phyloP scores from a whole-genome alignment of 805 yeast species.

The Suhomyces vadensis region DNA sequence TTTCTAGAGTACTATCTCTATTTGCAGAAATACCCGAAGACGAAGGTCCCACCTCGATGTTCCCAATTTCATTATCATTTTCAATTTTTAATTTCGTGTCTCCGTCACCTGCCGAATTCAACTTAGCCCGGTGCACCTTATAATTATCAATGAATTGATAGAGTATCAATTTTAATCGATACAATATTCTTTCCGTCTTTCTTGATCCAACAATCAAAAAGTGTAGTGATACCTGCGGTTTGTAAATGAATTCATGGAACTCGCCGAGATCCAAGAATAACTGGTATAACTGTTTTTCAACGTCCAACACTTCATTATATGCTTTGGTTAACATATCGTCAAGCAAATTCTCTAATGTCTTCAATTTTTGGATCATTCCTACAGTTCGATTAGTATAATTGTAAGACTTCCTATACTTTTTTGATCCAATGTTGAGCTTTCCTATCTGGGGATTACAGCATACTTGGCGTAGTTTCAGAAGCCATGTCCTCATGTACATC shows the following conservation, averaged over 20 bases:
- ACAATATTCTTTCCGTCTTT: constrained; percentile 26
- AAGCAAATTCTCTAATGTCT: constrained; percentile 65
- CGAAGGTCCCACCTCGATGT: constrained; percentile 6
- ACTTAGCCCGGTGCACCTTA: constrained; percentile 25
- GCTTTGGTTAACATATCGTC: constrained; percentile 62
- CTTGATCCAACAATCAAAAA: constrained; percentile 45
- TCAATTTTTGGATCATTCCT: constrained; percentile 29
- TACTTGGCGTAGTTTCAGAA: constrained; percentile 66
- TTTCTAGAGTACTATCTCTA: constrained; percentile 12
- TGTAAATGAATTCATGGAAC: constrained; percentile 56
- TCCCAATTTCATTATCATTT: constrained; percentile 23
- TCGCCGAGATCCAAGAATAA: constrained; percentile 64
- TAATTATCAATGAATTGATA: constrained; percentile 16
- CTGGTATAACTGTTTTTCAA: constrained; percentile 50
- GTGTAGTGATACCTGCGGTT: constrained; percentile 52
- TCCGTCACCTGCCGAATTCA: constrained; percentile 11
- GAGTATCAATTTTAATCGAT: constrained; percentile 22
- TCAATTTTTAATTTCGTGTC: constrained; percentile 1
- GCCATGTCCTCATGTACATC: constrained; percentile 64
- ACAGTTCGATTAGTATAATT: constrained; percentile 17
- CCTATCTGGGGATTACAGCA: constrained; percentile 78
- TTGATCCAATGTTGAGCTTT: constrained; percentile 24
- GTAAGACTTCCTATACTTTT: constrained; percentile 23
- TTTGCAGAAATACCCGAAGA: background rate
- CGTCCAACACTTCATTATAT: constrained; percentile 44